A percentile compares a stretch with the other conserved stretches of the same genome.
phyloP scores from a whole-genome alignment of 495 filamentous ascomycete genomes.

The Acidiella bohemica region DNA sequence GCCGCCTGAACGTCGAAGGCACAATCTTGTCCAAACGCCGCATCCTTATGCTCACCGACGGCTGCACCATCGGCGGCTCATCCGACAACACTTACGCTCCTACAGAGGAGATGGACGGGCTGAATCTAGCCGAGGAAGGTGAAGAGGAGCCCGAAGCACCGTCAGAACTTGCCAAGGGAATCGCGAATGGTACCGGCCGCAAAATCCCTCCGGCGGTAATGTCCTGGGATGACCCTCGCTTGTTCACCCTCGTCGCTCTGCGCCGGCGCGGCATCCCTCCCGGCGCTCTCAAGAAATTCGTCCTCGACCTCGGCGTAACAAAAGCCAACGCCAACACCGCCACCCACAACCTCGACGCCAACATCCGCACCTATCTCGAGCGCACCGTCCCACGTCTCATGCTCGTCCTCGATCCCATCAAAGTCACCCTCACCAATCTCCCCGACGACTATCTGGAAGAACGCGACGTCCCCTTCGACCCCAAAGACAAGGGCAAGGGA shows the following conservation, averaged over 20 bases:
- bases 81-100: background rate
- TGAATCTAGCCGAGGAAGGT: constrained; percentile 33
- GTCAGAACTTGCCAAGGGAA: background rate
- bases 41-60: constrained; percentile 58
- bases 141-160: constrained; percentile 27
- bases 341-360: constrained; percentile 60
- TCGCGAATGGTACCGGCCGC: constrained; percentile 18
- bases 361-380: constrained; percentile 70
- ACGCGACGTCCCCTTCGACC: constrained; percentile 56
- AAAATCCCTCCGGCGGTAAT: constrained; percentile 39
- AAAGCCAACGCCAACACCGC: constrained; percentile 61
- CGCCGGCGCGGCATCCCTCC: constrained; percentile 73
- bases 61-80: constrained; percentile 19
- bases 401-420: constrained; percentile 61
- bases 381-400: constrained; percentile 71
- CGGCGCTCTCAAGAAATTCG: constrained; percentile 72
- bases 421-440: constrained; percentile 59
- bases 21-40: constrained; percentile 76
- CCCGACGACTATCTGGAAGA: constrained; percentile 50
- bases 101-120: constrained; percentile 9
- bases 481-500: constrained; percentile 47
- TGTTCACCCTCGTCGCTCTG: constrained; percentile 79
- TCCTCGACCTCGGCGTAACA: constrained; percentile 80
- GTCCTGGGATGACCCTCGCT: constrained; percentile 78
- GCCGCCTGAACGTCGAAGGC: constrained; percentile 66